Base-by-base conservation (phyloP, 176 grass and related monocot genomes). In the Ampelocalamus luodianensis region DNA sequence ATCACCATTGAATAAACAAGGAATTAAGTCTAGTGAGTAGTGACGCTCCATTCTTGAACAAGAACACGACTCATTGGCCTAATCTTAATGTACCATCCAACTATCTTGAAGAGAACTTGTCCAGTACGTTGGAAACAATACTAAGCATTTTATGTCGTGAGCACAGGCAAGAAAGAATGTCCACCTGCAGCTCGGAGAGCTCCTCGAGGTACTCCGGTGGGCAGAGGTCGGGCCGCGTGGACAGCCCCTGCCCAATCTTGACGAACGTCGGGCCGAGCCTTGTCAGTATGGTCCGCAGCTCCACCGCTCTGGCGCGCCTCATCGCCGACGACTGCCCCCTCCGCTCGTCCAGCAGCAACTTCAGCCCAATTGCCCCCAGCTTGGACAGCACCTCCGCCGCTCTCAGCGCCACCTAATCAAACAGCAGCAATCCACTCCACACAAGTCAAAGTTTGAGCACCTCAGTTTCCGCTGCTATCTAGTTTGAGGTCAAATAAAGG, bases 211-310 rank as follows among this genome's bases (percentile, higher is more conserved):
- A 98, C 61, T 98, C 96, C 20, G 89, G 81, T 1, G 96, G 96
- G 73, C 96, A 98, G 60, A 98, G 88, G 48, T 98, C 96, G 0
- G 96, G 96, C 44, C 96, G 91, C 22, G 93, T 98, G 53, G 93
- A 95, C 72, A 98, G 72, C 6, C 96, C 89, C 83, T 98, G 96
- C 61, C 96, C 96, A 81, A 98, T 98, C 85, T 98, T 98, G 40
- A 98, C 96, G 67, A 98, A 98, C 67, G 96, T 98, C 50, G 96
- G 93, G n/a, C 96, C 96, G 27, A 98, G 89, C 80, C 83, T 79
- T 16, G 93, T 93, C n/a, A 98, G 87, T 75, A 93, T 93, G 55
- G 77, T 84, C 61, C 93, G 87, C 82, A 98, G 83, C 68, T 98
- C 89, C 65, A 90, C 88, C 44, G 96, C 96, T 72, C 96, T 85